Evolutionary conservation across 2,329 filamentous ascomycete genomes (phyloP).

Genomic region (Zymoseptoria passerinii): DNA sequence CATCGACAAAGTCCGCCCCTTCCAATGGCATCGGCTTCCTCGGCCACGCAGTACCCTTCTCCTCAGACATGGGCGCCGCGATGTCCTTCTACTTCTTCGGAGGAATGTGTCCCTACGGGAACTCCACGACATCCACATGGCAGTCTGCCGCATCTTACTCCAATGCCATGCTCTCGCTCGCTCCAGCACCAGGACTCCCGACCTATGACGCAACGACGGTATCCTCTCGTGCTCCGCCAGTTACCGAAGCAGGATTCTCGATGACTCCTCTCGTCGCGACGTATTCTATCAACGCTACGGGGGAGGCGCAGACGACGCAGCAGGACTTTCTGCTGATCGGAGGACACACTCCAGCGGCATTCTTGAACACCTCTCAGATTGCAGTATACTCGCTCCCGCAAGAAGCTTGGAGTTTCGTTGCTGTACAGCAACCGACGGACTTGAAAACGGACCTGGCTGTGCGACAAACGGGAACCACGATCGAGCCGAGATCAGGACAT

Average conservation of each 20-base stretch:
- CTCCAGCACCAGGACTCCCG: slow-evolving; percentile 38
- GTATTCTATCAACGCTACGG: slow-evolving; percentile 56
- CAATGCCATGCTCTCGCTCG: slow-evolving; percentile 65
- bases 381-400: slow-evolving; percentile 82
- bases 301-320: slow-evolving; percentile 54
- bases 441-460: slow-evolving; percentile 49
- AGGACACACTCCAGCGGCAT: slow-evolving; percentile 73
- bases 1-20: slow-evolving; percentile 24
- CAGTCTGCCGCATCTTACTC: slow-evolving; percentile 67
- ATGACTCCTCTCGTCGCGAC: slow-evolving; percentile 66
- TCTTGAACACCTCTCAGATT: slow-evolving; percentile 89
- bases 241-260: slow-evolving; percentile 79
- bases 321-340: slow-evolving; percentile 74
- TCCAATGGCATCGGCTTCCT: slow-evolving; percentile 49
- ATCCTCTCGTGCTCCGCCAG: slow-evolving; percentile 53
- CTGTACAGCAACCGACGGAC: slow-evolving; percentile 45
- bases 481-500: slow-evolving; percentile 83
- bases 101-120: slow-evolving; percentile 68
- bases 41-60: slow-evolving; percentile 58
- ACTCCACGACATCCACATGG: slow-evolving; percentile 45
- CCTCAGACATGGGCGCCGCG: slow-evolving; percentile 48
- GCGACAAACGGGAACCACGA: slow-evolving; percentile 34
- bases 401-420: slow-evolving; percentile 75
- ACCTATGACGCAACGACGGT: slow-evolving; percentile 42
- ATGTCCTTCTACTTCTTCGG: slow-evolving; percentile 68